A percentile compares a stretch with the other conserved stretches of the same genome.
Evolutionary conservation across 805 yeast species (phyloP).

Genomic region (Metschnikowia koreensis): DNA sequence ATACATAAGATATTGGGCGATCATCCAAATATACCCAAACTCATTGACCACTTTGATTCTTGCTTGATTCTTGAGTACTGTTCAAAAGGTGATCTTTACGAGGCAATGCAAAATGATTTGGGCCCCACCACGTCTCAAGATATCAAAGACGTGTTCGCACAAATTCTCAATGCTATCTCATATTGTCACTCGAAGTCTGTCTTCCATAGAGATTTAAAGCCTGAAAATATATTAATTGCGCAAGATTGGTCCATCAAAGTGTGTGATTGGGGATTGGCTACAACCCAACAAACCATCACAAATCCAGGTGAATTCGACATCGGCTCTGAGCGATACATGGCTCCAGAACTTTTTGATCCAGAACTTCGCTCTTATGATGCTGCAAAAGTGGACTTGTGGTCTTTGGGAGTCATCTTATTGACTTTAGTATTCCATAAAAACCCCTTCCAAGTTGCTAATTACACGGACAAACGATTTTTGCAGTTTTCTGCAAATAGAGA

Average conservation of each 20-base stretch:
- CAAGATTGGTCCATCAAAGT: constrained; percentile 55
- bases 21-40: constrained; percentile 45
- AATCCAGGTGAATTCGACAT: constrained; percentile 67
- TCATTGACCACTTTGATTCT: constrained; percentile 51
- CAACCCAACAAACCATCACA: constrained; percentile 50
- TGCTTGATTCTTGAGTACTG: constrained; percentile 72
- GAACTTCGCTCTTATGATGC: constrained; percentile 66
- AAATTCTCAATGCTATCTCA: constrained; percentile 49
- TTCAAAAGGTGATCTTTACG: constrained; percentile 83
- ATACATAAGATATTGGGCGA: constrained; percentile 61
- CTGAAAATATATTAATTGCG: constrained; percentile 52
- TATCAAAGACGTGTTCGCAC: constrained; percentile 53
- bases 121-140: constrained; percentile 62
- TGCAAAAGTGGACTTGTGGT: constrained; percentile 84
- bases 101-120: constrained; percentile 62
- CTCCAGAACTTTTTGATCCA: constrained; percentile 81
- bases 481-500: constrained; percentile 88
- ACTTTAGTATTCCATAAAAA: constrained; percentile 85
- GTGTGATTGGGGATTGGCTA: constrained; percentile 61
- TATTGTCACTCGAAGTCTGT: constrained; percentile 49
- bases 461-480: constrained; percentile 75
- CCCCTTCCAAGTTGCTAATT: constrained; percentile 80
- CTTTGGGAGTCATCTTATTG: constrained; percentile 77
- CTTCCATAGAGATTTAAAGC: constrained; percentile 57
- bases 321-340: constrained; percentile 91